phyloP scores from a whole-genome alignment of 2,329 filamentous ascomycete genomes.

The Talaromyces verruculosus region DNA sequence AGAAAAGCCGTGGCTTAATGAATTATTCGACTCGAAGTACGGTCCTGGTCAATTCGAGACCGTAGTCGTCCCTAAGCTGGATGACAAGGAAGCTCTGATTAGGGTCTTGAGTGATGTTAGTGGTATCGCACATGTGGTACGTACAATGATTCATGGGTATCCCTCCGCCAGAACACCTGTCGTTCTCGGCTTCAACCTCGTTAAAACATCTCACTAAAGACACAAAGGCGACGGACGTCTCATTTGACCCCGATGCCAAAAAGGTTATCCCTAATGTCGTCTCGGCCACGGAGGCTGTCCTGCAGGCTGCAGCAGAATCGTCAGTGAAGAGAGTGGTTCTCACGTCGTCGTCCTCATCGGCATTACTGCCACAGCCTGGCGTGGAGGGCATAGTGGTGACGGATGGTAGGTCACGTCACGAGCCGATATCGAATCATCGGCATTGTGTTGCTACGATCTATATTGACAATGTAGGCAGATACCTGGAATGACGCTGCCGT shows the following conservation, averaged over 20 bases:
- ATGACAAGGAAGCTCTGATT: constrained; percentile 39
- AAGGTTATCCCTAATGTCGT: constrained; percentile 47
- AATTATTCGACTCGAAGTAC: constrained; percentile 32
- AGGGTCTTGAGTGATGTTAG: constrained; percentile 38
- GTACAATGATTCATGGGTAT: neutral
- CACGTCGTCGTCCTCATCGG: constrained; percentile 17
- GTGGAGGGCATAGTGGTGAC: constrained; percentile 16
- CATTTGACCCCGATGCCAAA: constrained; percentile 44
- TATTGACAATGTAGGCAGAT: constrained; percentile 19
- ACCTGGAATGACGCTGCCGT: constrained; percentile 29
- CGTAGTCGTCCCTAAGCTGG: constrained; percentile 42
- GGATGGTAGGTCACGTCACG: constrained; percentile 5
- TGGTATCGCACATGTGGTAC: constrained; percentile 15
- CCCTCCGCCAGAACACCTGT: neutral
- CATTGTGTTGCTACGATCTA: neutral
- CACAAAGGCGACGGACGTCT: constrained; percentile 27
- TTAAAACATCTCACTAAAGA: neutral
- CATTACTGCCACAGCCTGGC: constrained; percentile 9
- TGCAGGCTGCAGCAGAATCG: constrained; percentile 31
- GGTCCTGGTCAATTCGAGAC: constrained; percentile 39
- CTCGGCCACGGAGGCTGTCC: constrained; percentile 36
- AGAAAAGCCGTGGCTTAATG: constrained; percentile 37
- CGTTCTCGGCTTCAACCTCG: neutral
- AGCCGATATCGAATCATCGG: neutral
- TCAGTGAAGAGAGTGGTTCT: constrained; percentile 18